A percentile compares a stretch with the other conserved stretches of the same genome.
Evolutionary conservation across 1,139 yeast genomes (phyloP).

Genomic region (Fermentozyma sake): DNA sequence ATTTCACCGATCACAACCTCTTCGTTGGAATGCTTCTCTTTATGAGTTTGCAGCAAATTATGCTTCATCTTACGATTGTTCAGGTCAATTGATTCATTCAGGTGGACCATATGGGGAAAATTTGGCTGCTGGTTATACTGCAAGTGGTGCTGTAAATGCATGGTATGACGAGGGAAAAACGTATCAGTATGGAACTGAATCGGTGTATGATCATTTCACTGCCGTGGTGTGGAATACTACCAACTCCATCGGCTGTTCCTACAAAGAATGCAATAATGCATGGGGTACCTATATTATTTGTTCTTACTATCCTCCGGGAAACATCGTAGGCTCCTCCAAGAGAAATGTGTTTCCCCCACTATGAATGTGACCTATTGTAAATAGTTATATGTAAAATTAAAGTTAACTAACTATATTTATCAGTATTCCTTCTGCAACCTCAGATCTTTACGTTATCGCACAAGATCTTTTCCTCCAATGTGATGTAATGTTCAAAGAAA

Average conservation of each 20-base stretch:
- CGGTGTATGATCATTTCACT: slow-evolving; percentile 17
- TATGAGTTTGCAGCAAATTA: slow-evolving; percentile 27
- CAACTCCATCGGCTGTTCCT: slow-evolving; percentile 15
- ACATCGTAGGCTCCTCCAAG: slow-evolving; percentile 36
- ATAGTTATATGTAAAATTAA: not conserved
- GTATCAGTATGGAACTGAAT: slow-evolving; percentile 19
- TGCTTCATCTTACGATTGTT: slow-evolving; percentile 29
- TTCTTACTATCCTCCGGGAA: slow-evolving; percentile 60
- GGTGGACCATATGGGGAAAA: slow-evolving; percentile 37
- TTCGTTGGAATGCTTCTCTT: slow-evolving; percentile 29
- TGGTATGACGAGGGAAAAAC: slow-evolving; percentile 34
- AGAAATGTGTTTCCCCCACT: slow-evolving; percentile 24
- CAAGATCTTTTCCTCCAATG: slow-evolving; percentile 25
- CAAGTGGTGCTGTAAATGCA: slow-evolving; percentile 27
- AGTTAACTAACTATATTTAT: slow-evolving; percentile 1
- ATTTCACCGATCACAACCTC: slow-evolving; percentile 24
- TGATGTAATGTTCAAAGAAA: slow-evolving; percentile 45
- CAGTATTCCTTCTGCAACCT: too few relatives aligned
- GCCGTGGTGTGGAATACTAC: slow-evolving; percentile 18
- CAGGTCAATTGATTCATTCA: slow-evolving; percentile 31
- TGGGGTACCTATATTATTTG: slow-evolving; percentile 59
- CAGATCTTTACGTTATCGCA: slow-evolving; percentile 19
- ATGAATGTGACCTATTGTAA: not conserved
- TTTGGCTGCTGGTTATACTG: slow-evolving; percentile 33
- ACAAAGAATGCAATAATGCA: slow-evolving; percentile 21